phyloP scores from a whole-genome alignment of 768 basidiomycete genomes.

The Pulveroboletus sp. region DNA sequence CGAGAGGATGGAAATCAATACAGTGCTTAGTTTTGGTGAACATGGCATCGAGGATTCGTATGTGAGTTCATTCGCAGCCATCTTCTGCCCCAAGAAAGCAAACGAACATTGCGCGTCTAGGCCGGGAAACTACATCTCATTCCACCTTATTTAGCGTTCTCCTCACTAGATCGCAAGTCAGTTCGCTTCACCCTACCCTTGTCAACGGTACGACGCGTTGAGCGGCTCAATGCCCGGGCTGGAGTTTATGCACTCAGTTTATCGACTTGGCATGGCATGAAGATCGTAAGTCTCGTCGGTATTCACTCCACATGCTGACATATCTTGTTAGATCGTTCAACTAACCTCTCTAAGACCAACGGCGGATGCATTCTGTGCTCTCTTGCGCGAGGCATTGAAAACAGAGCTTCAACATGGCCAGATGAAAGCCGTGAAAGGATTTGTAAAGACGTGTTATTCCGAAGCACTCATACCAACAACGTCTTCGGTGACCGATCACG shows the following conservation, averaged over 20 bases:
- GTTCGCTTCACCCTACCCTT: slow-evolving; percentile 89
- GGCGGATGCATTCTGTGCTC: slow-evolving; percentile 87
- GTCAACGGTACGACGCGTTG: slow-evolving; percentile 88
- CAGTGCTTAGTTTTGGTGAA: slow-evolving; percentile 73
- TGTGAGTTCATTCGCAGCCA: slow-evolving; percentile 47
- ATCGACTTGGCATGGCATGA: slow-evolving; percentile 89
- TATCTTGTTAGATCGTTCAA: slow-evolving; percentile 68
- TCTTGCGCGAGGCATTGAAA: slow-evolving; percentile 86
- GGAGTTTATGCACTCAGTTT: slow-evolving; percentile 96
- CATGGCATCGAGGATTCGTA: slow-evolving; percentile 89
- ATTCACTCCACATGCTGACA: slow-evolving; percentile 4
- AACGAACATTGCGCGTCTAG: slow-evolving; percentile 36
- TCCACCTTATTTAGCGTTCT: slow-evolving; percentile 85
- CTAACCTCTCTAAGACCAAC: slow-evolving; percentile 90
- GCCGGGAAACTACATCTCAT: slow-evolving; percentile 88
- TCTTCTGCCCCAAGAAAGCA: background rate
- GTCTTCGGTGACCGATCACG: slow-evolving; percentile 55
- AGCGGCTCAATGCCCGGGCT: slow-evolving; percentile 86
- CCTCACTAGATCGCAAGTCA: slow-evolving; percentile 87
- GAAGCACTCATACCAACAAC: slow-evolving; percentile 72
- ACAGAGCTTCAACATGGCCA: slow-evolving; percentile 82
- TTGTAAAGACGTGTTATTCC: slow-evolving; percentile 91
- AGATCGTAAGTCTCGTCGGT: slow-evolving; percentile 56
- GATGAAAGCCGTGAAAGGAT: slow-evolving; percentile 90
- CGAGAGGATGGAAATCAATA: slow-evolving; percentile 83